Base-by-base conservation (phyloP, 495 filamentous ascomycete species). In the Penicillium pancosmium region DNA sequence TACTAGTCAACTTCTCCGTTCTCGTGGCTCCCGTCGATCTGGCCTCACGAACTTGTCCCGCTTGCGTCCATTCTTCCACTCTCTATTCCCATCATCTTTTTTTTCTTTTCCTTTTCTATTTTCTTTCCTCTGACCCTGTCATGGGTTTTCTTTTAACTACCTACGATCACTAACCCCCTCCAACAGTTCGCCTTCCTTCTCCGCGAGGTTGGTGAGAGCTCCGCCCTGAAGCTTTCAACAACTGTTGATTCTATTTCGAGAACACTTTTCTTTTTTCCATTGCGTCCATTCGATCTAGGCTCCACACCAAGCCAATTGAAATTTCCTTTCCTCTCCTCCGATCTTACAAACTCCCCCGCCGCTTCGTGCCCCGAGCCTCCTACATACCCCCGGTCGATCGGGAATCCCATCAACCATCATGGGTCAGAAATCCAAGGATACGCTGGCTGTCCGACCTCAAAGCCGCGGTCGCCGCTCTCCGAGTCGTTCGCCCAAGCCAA, bases 401-500 rank as follows among this genome's bases (percentile, higher is more conserved):
- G 59, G 38, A 23, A 23, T 55, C 48, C 47, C 38, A 55, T 34
- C 31, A 52, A 50, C 41, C 52, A 65, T 51, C 38, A 77, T 77
- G 73, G 63, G 71, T 46, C 69, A 72, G 53, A 74, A 69, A 67
- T 67, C 73, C 27, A 76, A 74, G 57, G 72, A 74, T 57, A 71
- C 71, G 40, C 56, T 80, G 61, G 69, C 64, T 46, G 77, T 78
- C 18, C 69, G 66, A 55, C 72, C 76, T 49, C 67, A 73, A 36
- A 68, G 71, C 33, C 68, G 68, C 33, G 64, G 67, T 38, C 64
- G 68, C 5, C 73, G 75, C 61, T 79, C 72, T 53, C 74, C 71
- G 41, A 77, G 73, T 70, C 75, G 70, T 57, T 73, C 76, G 25
- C 76, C 78, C 21, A 72, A 66, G 11, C 75, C 78, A 19, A 78